Base-by-base conservation (phyloP, 108 stramenopile genomes). In the Skeletonema tropicum region DNA sequence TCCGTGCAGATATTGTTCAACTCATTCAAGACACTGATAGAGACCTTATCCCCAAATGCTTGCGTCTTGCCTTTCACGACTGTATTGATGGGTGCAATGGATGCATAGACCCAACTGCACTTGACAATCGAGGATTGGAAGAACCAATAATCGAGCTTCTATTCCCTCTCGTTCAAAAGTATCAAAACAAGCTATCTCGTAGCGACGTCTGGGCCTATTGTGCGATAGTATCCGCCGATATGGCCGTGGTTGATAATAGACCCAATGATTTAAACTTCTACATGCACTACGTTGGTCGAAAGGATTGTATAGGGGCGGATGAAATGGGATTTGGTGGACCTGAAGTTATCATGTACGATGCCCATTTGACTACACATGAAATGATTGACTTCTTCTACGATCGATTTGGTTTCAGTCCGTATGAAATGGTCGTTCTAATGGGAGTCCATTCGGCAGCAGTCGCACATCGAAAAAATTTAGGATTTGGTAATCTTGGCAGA, bases 41-140 rank as follows among this genome's bases (percentile, higher is more conserved):
- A 21, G 61, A 62, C 14, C 33, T 73, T 21, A 19, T 73, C 46
- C 67, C 69, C 64, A 74, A 85, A 57, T 85, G 83, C 55, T 55
- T 87, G 25, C 68, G 87, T n/a, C 62, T 85, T n/a, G 82, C 55
- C n/a, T 87, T 87, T 73, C 84, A 87, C 46, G 87, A 87, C 66
- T 87, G 87, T 31, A 70, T 87, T 23, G 84, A 71, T 46, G 84
- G 84, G 3, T 87, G 87, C 57, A 80, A 83, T 76, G 82, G 89
- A 15, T 89, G 89, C 63, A 60, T 89, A 29, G 86, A 89, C 36
- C 62, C 82, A 57, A 45, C 48, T 61, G 72, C 83, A 45, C 60
- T 55, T 23, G 86, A 87, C 26, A 84, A 87, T 64, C 62, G 45
- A 26, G 86, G 86, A 14, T 61, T 89, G 29, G 42, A 66, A 6